Base-by-base conservation (phyloP, 805 yeast species). In the Wilhelminamyces savonicus region DNA sequence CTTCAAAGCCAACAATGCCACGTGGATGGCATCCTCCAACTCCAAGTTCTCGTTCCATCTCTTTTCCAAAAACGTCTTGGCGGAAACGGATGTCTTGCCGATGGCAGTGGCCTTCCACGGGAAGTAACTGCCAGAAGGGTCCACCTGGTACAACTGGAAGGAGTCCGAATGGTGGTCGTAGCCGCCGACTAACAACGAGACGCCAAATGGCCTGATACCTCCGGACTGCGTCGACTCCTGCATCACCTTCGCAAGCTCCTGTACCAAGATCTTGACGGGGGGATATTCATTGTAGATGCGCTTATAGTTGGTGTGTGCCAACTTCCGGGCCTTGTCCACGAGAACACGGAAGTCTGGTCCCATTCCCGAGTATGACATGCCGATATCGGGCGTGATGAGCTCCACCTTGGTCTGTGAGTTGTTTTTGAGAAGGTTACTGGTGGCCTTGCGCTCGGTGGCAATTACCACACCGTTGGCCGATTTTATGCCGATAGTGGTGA, bases 91-190 rank as follows among this genome's bases (percentile, higher is more conserved):
- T 16, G 96, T 94, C 54, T 87, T 88, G 41, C 99, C 99, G 47
- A 92, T 92, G 15, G 98, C 97, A 3, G 98, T 90, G 22, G 98
- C 98, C 61, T 90, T 92, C 99, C 99, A 92, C 7, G 99, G 97
- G 71, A 85, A 92, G 57, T 82, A 92, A 23, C 96, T 78, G 7
- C 99, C 99, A 3, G 95, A 82, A 4, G 99, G 99, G 62, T 92
- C 99, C 27, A 92, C 94, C 62, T 92, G 99, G 58, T 92, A 92
- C 36, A 92, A 69, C 52, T 83, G 83, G 58, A 74, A 88, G 21
- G 43, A 44, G 17, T 78, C 78, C 11, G 74, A 69, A 45, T 71
- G 76, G 21, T 81, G 86, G 54, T 92, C 97, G 54, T 85, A 74
- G 14, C 98, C 98, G 7, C 97, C 99, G 13, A 92, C 87, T 33